Base-by-base conservation (phyloP, 257 asterid genomes). In the Scutellaria minor region DNA sequence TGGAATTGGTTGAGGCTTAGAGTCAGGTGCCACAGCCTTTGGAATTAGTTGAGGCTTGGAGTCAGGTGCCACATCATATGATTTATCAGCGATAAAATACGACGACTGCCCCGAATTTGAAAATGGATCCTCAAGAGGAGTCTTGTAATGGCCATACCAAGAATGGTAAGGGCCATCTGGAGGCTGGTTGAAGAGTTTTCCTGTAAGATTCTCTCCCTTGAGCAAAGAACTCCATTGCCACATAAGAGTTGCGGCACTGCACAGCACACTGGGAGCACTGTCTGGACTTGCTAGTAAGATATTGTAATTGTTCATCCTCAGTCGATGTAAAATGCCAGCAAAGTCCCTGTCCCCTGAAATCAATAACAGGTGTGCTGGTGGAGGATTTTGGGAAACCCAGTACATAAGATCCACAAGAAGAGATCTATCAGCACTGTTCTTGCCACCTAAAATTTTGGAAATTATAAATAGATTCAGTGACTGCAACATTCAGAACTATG, bases 331-430 rank as follows among this genome's bases (percentile, higher is more conserved):
- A 68, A 86, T 83, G 48, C 86, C 83, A 69, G 99, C 93, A 85
- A 91, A 94, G 78, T 88, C 97, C 67, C 89, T 66, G 75, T 94
- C 99, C 47, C 97, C 95, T 3, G 99, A 88, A 58, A 94, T 94
- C 69, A 94, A 64, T 70, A 94, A 82, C 73, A 94, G 81, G 82
- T 94, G 99, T 9, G 95, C 97, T 8, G 99, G 99, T 65, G 99
- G 99, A 77, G 99, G 99, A 77, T 94, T 94, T 75, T 87, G 87
- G 63, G 97, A 84, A 74, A 91, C 95, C 99, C 99, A 94, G 47
- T 80, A 80, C 97, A 89, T 89, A 47, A 94, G 97, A 83, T 94
- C 95, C 61, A 91, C 81, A 35, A 94, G 96, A 80, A 91, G 97
- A 50, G 96, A 94, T 71, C 96, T 85, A 61, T 89, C 99, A 24